These are phyloP conservation scores for Hericium erinaceus DNA, from an alignment of 768 basidiomycete species.

Conservation along the genomic window DNA sequence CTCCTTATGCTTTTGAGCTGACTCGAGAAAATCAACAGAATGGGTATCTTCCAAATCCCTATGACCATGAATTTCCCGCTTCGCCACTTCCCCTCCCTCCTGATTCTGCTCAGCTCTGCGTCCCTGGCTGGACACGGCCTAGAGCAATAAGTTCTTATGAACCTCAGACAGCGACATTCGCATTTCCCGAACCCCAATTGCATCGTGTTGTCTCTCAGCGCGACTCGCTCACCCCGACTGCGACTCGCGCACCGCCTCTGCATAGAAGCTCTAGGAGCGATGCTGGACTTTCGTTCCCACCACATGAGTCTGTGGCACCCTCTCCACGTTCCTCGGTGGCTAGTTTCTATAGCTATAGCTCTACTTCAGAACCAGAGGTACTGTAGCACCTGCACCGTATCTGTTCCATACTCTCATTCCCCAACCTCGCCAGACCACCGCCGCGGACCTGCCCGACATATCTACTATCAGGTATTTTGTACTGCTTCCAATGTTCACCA, in stretches of 20 bases:
- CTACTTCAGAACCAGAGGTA: slow-evolving; percentile 5
- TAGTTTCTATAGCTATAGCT: not conserved
- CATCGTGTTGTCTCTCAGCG: slow-evolving; percentile 36
- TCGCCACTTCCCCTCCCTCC: not conserved
- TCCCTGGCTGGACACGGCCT: slow-evolving; percentile 9
- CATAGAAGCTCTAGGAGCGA: slow-evolving; percentile 1
- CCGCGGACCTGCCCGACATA: slow-evolving; percentile 17
- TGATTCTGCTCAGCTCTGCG: not conserved
- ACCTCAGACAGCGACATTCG: slow-evolving; percentile 19
- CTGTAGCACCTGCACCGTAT: not conserved
- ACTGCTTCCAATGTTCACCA: not conserved
- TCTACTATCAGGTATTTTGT: not conserved
- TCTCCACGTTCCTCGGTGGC: slow-evolving; percentile 4
- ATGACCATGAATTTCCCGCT: not conserved
- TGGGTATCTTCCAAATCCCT: not conserved
- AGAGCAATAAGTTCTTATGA: slow-evolving; percentile 11
- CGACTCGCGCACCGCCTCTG: slow-evolving; percentile 1
- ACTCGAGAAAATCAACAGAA: not conserved
- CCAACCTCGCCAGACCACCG: not conserved
- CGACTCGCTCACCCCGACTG: slow-evolving; percentile 16
- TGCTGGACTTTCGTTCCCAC: not conserved
- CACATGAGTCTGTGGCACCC: not conserved
- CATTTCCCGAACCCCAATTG: slow-evolving; percentile 47
- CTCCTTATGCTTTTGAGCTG: not conserved
- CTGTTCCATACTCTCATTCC: not conserved